Evolutionary conservation across 805 yeast genomes (phyloP).

Genomic region (Priceomyces haplophilus): DNA sequence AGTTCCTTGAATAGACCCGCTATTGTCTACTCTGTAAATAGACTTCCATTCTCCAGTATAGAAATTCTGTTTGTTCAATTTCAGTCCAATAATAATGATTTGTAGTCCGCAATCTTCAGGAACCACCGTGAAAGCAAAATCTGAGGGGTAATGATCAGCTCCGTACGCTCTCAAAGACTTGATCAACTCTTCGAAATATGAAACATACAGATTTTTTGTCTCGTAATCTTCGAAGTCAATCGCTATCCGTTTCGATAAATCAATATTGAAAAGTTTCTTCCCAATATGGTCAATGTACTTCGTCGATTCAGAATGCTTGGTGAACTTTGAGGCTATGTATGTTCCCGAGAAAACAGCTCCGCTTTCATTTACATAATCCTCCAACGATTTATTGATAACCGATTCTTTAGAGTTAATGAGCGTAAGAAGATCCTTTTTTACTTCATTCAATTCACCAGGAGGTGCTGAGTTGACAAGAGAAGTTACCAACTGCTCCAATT

Average conservation of each 20-base stretch:
- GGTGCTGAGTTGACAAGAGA: conserved; percentile 35
- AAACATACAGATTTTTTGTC: conserved; percentile 23
- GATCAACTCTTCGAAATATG: conserved; percentile 27
- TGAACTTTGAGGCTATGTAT: conserved; percentile 32
- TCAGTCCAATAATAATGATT: conserved; percentile 66
- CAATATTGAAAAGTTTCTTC: conserved; percentile 54
- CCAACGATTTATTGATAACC: conserved; percentile 27
- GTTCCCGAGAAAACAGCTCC: conserved; percentile 28
- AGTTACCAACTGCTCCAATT: conserved; percentile 25
- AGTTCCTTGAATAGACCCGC: conserved; percentile 45
- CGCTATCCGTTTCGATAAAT: conserved; percentile 47
- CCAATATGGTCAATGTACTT: conserved; percentile 53
- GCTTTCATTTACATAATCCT: conserved; percentile 24
- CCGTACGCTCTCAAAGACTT: conserved; percentile 49
- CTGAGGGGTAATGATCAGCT: conserved; percentile 62
- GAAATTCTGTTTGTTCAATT: conserved; percentile 69
- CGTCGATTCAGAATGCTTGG: conserved; percentile 31
- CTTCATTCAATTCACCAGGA: conserved; percentile 35
- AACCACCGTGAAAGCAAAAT: conserved; percentile 42
- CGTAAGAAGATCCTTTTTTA: conserved; percentile 21
- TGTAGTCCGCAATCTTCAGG: conserved; percentile 36
- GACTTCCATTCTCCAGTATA: conserved; percentile 91
- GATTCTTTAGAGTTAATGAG: conserved; percentile 21
- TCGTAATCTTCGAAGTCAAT: conserved; percentile 50
- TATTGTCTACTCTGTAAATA: conserved; percentile 45